Base-by-base conservation (phyloP, 495 filamentous ascomycete genomes). In the Penicillium angulare region DNA sequence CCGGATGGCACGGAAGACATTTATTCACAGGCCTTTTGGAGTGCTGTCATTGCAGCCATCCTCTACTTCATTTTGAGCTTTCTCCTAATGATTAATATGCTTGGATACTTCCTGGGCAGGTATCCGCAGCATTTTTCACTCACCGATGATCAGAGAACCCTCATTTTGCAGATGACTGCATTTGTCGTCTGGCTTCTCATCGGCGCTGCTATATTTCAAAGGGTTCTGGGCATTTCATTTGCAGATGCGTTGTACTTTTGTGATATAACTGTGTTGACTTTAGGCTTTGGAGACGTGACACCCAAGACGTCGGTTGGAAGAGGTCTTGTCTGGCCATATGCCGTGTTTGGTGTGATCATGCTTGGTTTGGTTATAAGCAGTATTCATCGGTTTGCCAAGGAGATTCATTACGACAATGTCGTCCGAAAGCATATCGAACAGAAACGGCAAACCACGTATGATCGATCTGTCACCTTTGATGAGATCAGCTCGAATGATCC, bases 291-390 rank as follows among this genome's bases (percentile, higher is more conserved):
- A 16, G 83, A 86, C 59, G 69, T 85, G 17, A 69, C 66, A 26
- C 63, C 80, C 5, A 54, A 56, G 0, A 74, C 69, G 5, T 42
- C 79, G 35, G 52, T 78, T 8, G 85, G 82, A 1, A 77, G 84
- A 33, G 80, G 81, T 1, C 72, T 97, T 7, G 69, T 96, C 13
- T 84, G 96, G 23, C 90, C 91, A 0, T 97, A 86, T 56, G 84
- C 91, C 0, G 81, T 96, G 3, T 80, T 91, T 17, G 92, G 92
- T 6, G 86, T 96, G 40, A 84, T 92, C 38, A 91, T 86, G 49
- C 73, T 97, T 3, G 92, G 92, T 82, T 74, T 97, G 22, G 87
- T 95, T 20, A 85, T 96, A 24, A 84, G 85, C 13, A 92, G 89
- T 46, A 89, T 96, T 46, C 81, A 88, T 32, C 85, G 76, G 24